These are phyloP conservation scores for Dianthus caryophyllus DNA, from an alignment of 148 eudicot genomes.

Conservation along the genomic window DNA sequence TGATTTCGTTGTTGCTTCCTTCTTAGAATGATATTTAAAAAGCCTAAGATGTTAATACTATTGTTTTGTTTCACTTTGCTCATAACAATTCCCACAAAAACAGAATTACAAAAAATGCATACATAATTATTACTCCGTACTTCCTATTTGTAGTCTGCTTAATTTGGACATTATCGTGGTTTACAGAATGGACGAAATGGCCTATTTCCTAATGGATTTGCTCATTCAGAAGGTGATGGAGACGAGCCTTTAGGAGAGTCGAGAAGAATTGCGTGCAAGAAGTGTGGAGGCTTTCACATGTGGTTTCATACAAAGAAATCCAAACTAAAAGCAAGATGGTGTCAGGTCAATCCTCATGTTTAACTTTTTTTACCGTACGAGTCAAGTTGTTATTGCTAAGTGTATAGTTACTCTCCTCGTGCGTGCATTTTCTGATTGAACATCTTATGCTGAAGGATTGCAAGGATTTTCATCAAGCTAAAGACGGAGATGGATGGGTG, in stretches of 20 bases:
- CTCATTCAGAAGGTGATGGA: constrained; percentile 51
- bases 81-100: neutral
- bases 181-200: constrained; percentile 64
- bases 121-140: neutral
- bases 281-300: constrained; percentile 76
- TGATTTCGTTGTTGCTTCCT: neutral
- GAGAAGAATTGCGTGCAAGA: constrained; percentile 78
- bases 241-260: constrained; percentile 63
- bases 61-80: neutral
- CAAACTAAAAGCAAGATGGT: constrained; percentile 93
- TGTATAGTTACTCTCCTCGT: neutral
- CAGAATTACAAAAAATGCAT: too few relatives aligned
- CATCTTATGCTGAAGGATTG: constrained; percentile 61
- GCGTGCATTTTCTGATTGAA: constrained; percentile 15
- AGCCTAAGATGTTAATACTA: neutral
- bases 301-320: constrained; percentile 77
- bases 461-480: constrained; percentile 89
- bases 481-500: constrained; percentile 99
- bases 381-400: constrained; percentile 4
- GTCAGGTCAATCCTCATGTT: constrained; percentile 55
- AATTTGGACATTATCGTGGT: constrained; percentile 17
- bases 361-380: neutral
- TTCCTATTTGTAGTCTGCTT: constrained; percentile 1
- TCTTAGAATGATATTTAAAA: neutral
- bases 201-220: constrained; percentile 61